Evolutionary conservation across 176 grass and related monocot species (phyloP).

Genomic region (Eleusine coracana): DNA sequence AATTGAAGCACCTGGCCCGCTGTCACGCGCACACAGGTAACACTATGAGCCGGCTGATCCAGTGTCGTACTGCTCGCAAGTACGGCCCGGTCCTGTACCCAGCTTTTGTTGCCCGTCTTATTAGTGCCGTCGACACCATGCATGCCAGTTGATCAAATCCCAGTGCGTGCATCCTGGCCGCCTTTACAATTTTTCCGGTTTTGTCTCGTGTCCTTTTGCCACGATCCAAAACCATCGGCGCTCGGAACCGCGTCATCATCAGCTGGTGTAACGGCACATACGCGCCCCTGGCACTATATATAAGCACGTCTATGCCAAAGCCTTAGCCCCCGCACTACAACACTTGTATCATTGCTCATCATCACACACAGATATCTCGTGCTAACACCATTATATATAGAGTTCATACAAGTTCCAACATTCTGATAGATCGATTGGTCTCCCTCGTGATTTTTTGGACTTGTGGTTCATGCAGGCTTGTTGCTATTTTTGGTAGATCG

Average conservation of each 20-base stretch:
- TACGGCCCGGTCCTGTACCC: neutral
- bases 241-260: constrained; percentile 27
- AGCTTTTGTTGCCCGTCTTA: constrained; percentile 20
- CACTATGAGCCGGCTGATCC: neutral
- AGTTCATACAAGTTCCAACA: neutral
- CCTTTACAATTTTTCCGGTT: constrained; percentile 5
- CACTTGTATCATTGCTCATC: neutral
- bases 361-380: neutral
- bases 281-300: constrained; percentile 1
- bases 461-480: no score
- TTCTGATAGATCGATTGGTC: no score
- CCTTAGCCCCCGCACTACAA: constrained; percentile 12
- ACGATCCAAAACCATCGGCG: constrained; percentile 37
- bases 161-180: neutral
- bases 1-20: neutral
- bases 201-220: constrained; percentile 20
- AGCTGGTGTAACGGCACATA: neutral
- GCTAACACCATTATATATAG: neutral
- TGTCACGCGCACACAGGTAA: neutral
- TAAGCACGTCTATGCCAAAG: constrained; percentile 32
- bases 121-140: constrained; percentile 17
- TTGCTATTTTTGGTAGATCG: no score
- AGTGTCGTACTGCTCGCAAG: neutral
- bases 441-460: no score
- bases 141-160: neutral